Conservation (phyloP, 2,329 filamentous ascomycete genomes). For the Whalleya microplaca region DNA sequence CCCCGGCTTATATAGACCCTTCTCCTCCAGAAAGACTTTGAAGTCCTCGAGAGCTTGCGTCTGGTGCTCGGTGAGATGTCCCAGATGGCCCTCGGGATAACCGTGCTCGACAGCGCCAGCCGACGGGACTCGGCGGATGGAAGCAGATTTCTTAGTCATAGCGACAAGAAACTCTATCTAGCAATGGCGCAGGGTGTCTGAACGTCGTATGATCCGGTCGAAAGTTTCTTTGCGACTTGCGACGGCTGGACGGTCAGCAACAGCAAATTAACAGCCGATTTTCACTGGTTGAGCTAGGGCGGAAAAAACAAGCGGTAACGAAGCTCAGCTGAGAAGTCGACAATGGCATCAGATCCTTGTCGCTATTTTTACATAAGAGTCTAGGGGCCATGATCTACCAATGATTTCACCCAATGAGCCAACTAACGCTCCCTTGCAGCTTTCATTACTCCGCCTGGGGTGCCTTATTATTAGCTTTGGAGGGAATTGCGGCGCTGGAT, state of each 20-base stretch:
- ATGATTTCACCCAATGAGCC: too few species aligned
- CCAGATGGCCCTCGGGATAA: constrained; percentile 79
- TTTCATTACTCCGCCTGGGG: too few species aligned
- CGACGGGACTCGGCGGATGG: constrained; percentile 38
- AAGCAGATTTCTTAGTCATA: constrained; percentile 28
- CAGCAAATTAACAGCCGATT: too few species aligned
- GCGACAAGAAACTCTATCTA: neutral
- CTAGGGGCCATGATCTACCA: too few species aligned
- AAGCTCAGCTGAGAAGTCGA: neutral
- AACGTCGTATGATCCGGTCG: constrained; percentile 2
- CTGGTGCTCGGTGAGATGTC: constrained; percentile 74
- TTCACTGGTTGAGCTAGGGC: neutral
- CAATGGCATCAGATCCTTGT: neutral
- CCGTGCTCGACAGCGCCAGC: constrained; percentile 43
- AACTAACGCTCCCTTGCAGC: too few species aligned
- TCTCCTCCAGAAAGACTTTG: constrained; percentile 68
- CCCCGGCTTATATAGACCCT: constrained; percentile 64
- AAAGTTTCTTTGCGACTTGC: neutral
- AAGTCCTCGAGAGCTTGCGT: constrained; percentile 70
- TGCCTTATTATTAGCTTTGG: too few species aligned
- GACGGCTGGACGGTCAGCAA: neutral
- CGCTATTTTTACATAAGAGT: too few species aligned
- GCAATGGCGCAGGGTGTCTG: neutral
- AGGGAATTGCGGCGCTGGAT: too few species aligned
- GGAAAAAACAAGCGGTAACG: neutral